phyloP scores from a whole-genome alignment of 176 grass and related monocot species.

The Zea luxurians region DNA sequence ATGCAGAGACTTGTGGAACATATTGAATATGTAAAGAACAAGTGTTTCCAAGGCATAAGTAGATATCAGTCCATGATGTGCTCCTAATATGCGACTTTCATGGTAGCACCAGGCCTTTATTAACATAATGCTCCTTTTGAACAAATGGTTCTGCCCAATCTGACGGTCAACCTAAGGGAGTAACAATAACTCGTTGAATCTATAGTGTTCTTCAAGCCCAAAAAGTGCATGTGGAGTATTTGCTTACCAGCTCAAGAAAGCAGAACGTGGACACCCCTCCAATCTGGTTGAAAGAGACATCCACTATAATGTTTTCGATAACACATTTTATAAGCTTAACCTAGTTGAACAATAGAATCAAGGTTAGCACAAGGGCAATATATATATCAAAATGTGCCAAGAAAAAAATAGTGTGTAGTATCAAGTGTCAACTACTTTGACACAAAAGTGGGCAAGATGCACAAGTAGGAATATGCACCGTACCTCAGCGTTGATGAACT shows the following conservation, averaged over 20 bases:
- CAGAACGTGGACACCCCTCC: slow-evolving; percentile 66
- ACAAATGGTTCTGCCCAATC: slow-evolving; percentile 72
- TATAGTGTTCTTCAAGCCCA: neutral
- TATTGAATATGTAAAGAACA: slow-evolving; percentile 72
- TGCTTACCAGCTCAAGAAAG: slow-evolving; percentile 75
- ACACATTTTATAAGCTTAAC: slow-evolving; percentile 87
- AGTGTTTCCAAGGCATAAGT: slow-evolving; percentile 83
- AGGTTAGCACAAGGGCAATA: neutral
- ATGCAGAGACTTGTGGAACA: slow-evolving; percentile 58
- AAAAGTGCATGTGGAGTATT: neutral
- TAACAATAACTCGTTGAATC: neutral
- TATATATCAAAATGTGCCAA: neutral
- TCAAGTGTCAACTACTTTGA: neutral
- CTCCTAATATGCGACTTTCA: slow-evolving; percentile 70
- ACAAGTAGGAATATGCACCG: neutral
- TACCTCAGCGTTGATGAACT: slow-evolving; percentile 73
- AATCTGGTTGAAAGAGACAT: slow-evolving; percentile 88
- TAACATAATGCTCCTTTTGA: slow-evolving; percentile 85
- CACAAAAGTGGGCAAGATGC: slow-evolving; percentile 4
- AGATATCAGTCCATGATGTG: slow-evolving; percentile 68
- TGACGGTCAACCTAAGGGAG: slow-evolving; percentile 54
- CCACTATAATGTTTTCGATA: slow-evolving; percentile 64
- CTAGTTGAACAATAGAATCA: slow-evolving; percentile 36
- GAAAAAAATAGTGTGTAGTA: neutral
- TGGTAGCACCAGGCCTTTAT: slow-evolving; percentile 94